Evolutionary conservation across 1,284 basidiomycete genomes (phyloP).

Genomic region (Leccinum colubrinum): DNA sequence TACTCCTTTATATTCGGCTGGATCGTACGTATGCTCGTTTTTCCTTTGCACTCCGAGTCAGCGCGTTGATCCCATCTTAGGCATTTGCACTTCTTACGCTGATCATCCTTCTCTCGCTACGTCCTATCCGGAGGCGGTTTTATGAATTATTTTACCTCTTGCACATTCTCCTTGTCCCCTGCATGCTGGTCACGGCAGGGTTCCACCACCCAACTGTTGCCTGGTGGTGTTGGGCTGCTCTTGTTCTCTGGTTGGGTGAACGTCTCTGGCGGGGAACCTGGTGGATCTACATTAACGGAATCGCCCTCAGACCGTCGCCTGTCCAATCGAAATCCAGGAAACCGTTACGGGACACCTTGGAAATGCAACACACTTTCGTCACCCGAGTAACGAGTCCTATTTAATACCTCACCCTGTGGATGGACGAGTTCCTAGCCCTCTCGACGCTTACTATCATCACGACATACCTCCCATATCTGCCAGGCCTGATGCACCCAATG

Average conservation of each 20-base stretch:
- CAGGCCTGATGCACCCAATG: neutral
- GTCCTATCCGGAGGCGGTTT: constrained; percentile 60
- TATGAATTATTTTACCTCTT: constrained; percentile 79
- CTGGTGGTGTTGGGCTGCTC: constrained; percentile 69
- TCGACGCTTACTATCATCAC: too few relatives aligned
- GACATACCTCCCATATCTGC: neutral
- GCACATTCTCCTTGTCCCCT: constrained; percentile 66
- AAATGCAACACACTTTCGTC: constrained; percentile 20
- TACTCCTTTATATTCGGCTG: constrained; percentile 74
- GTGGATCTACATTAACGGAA: constrained; percentile 63
- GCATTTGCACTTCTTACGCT: constrained; percentile 72
- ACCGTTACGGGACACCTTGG: constrained; percentile 16
- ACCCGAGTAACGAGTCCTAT: too few relatives aligned
- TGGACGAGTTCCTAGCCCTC: too few relatives aligned
- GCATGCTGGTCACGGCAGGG: constrained; percentile 60
- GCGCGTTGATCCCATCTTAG: constrained; percentile 35
- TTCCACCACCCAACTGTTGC: constrained; percentile 71
- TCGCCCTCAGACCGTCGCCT: neutral
- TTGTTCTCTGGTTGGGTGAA: constrained; percentile 67
- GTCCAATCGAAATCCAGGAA: constrained; percentile 1
- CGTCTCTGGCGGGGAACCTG: constrained; percentile 58
- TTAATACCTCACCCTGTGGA: too few relatives aligned
- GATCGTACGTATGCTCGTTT: constrained; percentile 46
- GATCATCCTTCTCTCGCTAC: constrained; percentile 62
- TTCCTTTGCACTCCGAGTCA: constrained; percentile 5